Base-by-base conservation (phyloP, 2,329 filamentous ascomycete genomes). In the Hypoxylon sp. region DNA sequence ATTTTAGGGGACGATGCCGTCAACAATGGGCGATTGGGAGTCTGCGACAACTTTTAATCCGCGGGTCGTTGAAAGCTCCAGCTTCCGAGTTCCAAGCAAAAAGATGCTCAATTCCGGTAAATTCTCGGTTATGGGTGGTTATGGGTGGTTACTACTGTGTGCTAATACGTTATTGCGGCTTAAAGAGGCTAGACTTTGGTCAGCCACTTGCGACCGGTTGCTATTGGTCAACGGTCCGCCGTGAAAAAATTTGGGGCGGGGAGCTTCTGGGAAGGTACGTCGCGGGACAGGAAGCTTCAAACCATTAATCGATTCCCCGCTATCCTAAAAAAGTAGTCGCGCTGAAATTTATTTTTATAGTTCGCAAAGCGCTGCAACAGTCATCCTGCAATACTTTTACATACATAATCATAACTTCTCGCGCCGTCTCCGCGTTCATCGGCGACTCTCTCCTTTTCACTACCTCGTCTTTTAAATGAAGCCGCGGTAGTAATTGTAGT, bases 401-500 rank as follows among this genome's bases (percentile, higher is more conserved):
- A 45, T 25, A 23, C 37, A 25, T 25, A 30, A 25, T 29, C 21
- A 52, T 3, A n/a, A 37, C 32, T 37, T 55, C n/a, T 57, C 54
- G 37, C 45, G 34, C 47, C 30, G 23, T 30, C 48, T 51, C 34
- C 46, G 30, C 46, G 5, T 54, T 39, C 39, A 5, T 41, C 50
- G 43, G 54, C 62, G 51, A 63, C 27, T 25, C 32, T 43, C 60
- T 53, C n/a, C 14, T 59, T 37, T 51, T 46, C 39, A n/a, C 21
- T 53, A 50, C 43, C 63, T 53, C 61, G 43, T 53, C 63, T 37
- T 62, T 67, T 85, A 84, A 87, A 89, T 89, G 87, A 85, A 80
- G 80, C 76, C 77, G 76, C 85, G 89, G 86, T 92, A 95, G 92
- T 84, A 89, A 81, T 81, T 79, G 83, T 85, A 84, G 82, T 85